phyloP scores from a whole-genome alignment of 305 asterid species.

The Fraxinus sp. region DNA sequence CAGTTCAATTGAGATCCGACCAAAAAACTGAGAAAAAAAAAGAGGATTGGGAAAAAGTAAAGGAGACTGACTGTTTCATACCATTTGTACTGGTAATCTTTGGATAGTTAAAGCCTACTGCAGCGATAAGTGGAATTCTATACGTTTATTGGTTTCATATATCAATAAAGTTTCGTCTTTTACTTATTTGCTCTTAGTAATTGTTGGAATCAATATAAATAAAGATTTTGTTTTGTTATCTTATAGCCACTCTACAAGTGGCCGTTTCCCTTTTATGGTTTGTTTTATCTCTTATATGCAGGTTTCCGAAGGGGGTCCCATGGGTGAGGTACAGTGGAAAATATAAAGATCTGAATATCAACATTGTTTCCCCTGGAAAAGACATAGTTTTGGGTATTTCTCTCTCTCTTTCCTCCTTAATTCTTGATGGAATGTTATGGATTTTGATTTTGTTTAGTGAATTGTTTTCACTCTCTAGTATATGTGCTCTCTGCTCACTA shows the following conservation, averaged over 20 bases:
- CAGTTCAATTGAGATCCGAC: background rate
- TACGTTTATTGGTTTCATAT: background rate
- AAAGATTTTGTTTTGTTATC: background rate
- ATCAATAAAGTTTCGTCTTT: background rate
- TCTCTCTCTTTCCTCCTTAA: background rate
- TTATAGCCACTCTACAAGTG: background rate
- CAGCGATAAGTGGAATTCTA: background rate
- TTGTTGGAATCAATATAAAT: background rate
- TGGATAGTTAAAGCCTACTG: background rate
- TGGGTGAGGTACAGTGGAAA: constrained; percentile 84
- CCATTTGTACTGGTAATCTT: background rate
- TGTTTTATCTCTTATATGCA: constrained; percentile 32
- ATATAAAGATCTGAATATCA: constrained; percentile 62
- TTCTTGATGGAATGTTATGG: background rate
- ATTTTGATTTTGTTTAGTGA: constrained; percentile 8
- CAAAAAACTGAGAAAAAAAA: background rate
- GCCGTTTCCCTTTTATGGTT: background rate
- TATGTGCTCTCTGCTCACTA: background rate
- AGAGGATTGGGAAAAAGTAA: background rate
- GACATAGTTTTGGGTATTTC: constrained; percentile 60
- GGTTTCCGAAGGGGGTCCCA: constrained; percentile 88
- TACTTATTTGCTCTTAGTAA: background rate
- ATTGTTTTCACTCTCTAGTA: background rate
- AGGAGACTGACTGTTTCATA: background rate
- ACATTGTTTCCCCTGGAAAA: constrained; percentile 85